These are phyloP conservation scores for Arthroderma sp. DNA, from an alignment of 2,329 filamentous ascomycete genomes.

Conservation along the genomic window DNA sequence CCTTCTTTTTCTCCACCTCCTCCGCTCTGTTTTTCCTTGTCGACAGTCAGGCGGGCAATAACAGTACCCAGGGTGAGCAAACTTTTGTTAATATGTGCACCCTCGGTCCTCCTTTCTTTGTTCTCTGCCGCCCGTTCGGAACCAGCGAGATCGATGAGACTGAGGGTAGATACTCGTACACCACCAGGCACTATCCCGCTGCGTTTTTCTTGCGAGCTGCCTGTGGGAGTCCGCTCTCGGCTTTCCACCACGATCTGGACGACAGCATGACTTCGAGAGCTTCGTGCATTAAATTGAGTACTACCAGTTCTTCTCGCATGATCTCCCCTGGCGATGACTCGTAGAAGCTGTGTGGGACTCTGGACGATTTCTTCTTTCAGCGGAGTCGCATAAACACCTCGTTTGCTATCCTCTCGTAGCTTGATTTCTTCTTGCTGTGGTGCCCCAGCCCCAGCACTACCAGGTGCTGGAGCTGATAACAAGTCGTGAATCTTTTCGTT, in stretches of 20 bases:
- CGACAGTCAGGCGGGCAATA: constrained; percentile 79
- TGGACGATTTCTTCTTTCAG: constrained; percentile 98
- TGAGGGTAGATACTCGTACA: constrained; percentile 87
- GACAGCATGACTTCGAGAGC: constrained; percentile 93
- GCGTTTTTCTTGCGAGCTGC: constrained; percentile 46
- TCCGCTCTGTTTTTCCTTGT: constrained; percentile 71
- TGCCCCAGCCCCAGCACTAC: constrained; percentile 38
- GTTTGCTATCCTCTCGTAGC: constrained; percentile 85
- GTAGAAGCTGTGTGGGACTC: constrained; percentile 83
- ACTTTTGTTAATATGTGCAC: constrained; percentile 97
- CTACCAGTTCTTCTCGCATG: constrained; percentile 79
- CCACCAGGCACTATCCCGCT: constrained; percentile 66
- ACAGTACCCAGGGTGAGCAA: constrained; percentile 89
- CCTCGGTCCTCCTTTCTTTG: constrained; percentile 86
- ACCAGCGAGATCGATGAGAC: constrained; percentile 88
- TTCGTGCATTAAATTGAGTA: constrained; percentile 92
- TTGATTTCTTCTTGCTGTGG: constrained; percentile 82
- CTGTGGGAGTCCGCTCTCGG: constrained; percentile 62
- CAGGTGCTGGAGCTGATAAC: constrained; percentile 57
- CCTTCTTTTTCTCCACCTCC: constrained; percentile 65
- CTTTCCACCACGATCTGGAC: constrained; percentile 98
- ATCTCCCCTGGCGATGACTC: constrained; percentile 90
- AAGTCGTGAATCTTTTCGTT: constrained; percentile 96
- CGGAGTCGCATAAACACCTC: constrained; percentile 90
- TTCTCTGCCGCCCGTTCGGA: constrained; percentile 92